phyloP scores from a whole-genome alignment of 2,329 filamentous ascomycete species.

The Stagonosporopsis vannaccii region DNA sequence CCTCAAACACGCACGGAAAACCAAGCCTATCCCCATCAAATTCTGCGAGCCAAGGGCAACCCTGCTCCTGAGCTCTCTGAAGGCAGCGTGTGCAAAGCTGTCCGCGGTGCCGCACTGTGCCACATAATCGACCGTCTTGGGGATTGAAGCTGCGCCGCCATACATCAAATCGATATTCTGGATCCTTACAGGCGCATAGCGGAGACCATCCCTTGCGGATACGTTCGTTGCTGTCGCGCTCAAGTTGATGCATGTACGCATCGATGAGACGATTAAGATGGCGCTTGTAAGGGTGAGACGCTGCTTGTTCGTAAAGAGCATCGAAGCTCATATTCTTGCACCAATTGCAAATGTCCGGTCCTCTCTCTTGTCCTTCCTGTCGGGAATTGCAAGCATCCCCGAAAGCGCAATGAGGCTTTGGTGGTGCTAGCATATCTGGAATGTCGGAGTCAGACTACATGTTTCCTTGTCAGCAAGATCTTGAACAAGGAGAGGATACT shows the following conservation, averaged over 20 bases:
- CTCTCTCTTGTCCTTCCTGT: constrained; percentile 28
- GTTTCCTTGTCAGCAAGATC: not conserved
- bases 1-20: constrained; percentile 34
- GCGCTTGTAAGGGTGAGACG: constrained; percentile 19
- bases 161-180: constrained; percentile 22
- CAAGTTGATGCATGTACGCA: constrained; percentile 28
- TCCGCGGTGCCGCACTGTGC: constrained; percentile 29
- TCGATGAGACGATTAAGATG: constrained; percentile 25
- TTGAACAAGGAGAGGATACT: not conserved
- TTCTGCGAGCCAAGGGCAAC: constrained; percentile 28
- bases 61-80: constrained; percentile 28
- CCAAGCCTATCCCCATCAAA: constrained; percentile 32
- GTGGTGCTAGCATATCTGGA: constrained; percentile 28
- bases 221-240: constrained; percentile 28
- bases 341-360: constrained; percentile 32
- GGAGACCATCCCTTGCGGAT: constrained; percentile 29
- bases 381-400: constrained; percentile 29
- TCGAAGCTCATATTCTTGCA: constrained; percentile 37
- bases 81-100: constrained; percentile 35
- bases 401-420: constrained; percentile 31
- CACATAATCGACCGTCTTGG: constrained; percentile 26
- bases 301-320: constrained; percentile 26
- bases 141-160: constrained; percentile 35
- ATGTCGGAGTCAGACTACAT: not conserved
- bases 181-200: constrained; percentile 35